These are phyloP conservation scores for Fusarium camptoceras DNA, from an alignment of 2,329 filamentous ascomycete genomes.

Conservation along the genomic window DNA sequence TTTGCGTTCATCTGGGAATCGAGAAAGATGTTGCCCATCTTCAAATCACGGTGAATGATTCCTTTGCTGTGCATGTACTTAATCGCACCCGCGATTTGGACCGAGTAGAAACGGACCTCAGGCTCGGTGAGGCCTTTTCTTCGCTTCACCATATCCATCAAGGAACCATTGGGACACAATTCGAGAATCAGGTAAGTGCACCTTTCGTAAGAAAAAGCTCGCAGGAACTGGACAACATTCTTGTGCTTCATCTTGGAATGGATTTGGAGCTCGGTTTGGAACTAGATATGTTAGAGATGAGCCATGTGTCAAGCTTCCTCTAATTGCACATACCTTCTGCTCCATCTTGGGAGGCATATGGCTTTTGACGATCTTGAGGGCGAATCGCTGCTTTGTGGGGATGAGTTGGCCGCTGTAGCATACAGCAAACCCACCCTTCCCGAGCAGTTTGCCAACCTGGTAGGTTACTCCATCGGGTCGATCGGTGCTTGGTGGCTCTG, in stretches of 20 bases:
- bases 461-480: constrained; percentile 78
- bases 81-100: constrained; percentile 95
- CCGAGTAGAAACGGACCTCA: constrained; percentile 91
- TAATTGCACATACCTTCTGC: constrained; percentile 74
- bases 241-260: constrained; percentile 97
- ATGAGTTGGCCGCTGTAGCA: constrained; percentile 79
- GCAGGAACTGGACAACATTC: constrained; percentile 95
- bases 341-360: constrained; percentile 86
- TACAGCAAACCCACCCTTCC: constrained; percentile 85
- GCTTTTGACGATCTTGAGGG: constrained; percentile 85
- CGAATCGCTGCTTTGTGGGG: constrained; percentile 74
- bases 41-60: constrained; percentile 95
- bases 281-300: constrained; percentile 56
- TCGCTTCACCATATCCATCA: constrained; percentile 98
- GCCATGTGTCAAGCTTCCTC: background rate
- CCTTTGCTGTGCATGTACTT: constrained; percentile 98
- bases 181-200: constrained; percentile 96
- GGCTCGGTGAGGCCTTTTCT: constrained; percentile 91
- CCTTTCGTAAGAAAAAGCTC: constrained; percentile 89
- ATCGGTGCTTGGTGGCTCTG: constrained; percentile 74
- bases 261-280: constrained; percentile 90
- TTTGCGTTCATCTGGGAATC: constrained; percentile 97
- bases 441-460: constrained; percentile 78
- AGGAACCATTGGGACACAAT: constrained; percentile 92
- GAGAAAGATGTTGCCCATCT: constrained; percentile 98